Evolutionary conservation across 345 rosid species (phyloP), one percentile per base, ranked within the genome.

Genomic region (Lenwebbia sp.): DNA sequence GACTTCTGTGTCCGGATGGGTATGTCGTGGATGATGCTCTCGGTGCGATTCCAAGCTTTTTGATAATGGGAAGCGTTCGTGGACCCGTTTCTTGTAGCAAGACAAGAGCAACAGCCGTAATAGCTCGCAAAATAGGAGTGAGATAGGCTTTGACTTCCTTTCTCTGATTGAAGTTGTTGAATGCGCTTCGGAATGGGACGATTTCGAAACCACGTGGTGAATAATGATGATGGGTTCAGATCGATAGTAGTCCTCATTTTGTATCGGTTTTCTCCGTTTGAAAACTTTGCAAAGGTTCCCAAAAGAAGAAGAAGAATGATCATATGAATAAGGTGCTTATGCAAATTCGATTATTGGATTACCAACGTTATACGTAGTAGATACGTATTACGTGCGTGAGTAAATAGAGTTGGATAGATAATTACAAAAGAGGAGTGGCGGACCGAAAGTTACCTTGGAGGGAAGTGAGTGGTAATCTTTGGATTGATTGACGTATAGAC

Each of bases 241-340:
- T 21, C 26, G 13, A 2, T 70, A 11, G 47, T 22, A 7, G 3
- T 33, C 23, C 1, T 1, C 11, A 12, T 37, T 12, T 65, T 0
- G 22, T 15, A 1, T 33, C 40, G 47, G 23, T 70, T 37, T 70
- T 37, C 47, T 70, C 47, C 0, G 7, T 22, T 37, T 10, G 47
- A 70, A 37, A 19, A 8, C 12, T 33, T 19, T 9, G 47, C 78
- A 2, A 10, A 44, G 19, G 52, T 50, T 8, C 40, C 76, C 10
- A 13, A 30, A 33, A 65, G 54, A 2, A 53, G 54, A 4, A 52
- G 54, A 14, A 53, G 21, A 53, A 50, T 11, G 52, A 50, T 49
- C 13, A 2, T 11, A 1, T 14, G 54, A 14, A 52, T 14, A 53
- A 15, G 21, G 54, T 53, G 54, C 21, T 22, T 6, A 17, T 30